phyloP scores from a whole-genome alignment of 1,139 yeast species.

The Hyphopichia khmerensis region DNA sequence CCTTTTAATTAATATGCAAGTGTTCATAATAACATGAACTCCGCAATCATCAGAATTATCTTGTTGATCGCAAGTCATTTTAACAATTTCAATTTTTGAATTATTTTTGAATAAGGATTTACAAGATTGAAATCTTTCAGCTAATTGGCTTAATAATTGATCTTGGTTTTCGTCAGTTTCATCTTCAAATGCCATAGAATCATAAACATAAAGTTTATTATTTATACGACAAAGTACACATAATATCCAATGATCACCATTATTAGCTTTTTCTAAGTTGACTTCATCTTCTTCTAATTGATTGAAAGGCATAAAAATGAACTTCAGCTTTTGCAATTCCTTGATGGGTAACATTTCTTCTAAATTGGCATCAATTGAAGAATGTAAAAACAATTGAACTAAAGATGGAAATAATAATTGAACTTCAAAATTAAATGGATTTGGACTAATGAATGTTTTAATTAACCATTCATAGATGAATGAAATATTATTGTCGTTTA shows the following conservation, averaged over 20 bases:
- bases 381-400: conserved; percentile 39
- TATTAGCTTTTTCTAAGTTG: conserved; percentile 30
- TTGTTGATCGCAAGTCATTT: conserved; percentile 42
- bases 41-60: conserved; percentile 49
- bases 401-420: conserved; percentile 38
- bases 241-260: conserved; percentile 49
- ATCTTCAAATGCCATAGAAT: conserved; percentile 35
- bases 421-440: conserved; percentile 22
- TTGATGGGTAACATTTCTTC: conserved; percentile 27
- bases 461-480: conserved; percentile 58
- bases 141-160: conserved; percentile 20
- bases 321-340: conserved; percentile 32
- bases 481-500: conserved; percentile 68
- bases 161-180: conserved; percentile 17
- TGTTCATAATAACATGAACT: conserved; percentile 40
- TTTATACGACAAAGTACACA: conserved; percentile 33
- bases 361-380: conserved; percentile 29
- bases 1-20: conserved; percentile 32
- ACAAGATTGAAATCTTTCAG: conserved; percentile 17
- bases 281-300: conserved; percentile 32
- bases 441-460: conserved; percentile 15
- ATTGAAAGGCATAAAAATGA: conserved; percentile 42
- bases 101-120: conserved; percentile 9
- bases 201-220: conserved; percentile 34
- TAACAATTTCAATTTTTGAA: conserved; percentile 17